Evolutionary conservation across 768 basidiomycete genomes (phyloP), one percentile per base, ranked within the genome.

Genomic region (Pleurotus eryngii): DNA sequence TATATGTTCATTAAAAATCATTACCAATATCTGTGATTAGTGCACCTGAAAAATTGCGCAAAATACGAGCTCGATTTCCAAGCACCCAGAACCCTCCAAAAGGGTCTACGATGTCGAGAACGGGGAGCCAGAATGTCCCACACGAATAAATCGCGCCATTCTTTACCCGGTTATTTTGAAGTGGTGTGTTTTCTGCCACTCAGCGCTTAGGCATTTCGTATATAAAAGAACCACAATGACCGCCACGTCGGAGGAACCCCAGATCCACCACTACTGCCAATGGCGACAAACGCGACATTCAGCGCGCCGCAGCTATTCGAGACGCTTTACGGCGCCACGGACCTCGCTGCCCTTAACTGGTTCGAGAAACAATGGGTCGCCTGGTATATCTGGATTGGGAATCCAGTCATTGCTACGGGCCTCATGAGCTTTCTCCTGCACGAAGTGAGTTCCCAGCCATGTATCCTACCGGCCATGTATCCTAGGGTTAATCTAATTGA

Each of bases 361-460:
- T 59, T 87, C 49, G 95, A 96, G 73, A 79, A 84, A 57, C 77
- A 84, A 65, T 98, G 95, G 94, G 86, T 79, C 50, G 73, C 81
- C 20, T 97, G 91, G 88, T 98, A 96, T 65, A 72, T 90, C 43
- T 86, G 77, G 77, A 85, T 95, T 47, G 92, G 85, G 55, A 93
- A 96, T 76, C 94, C 95, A 0, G 68, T 94, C 57, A 79, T 98
- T 61, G 97, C 97, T 11, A 99, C 97, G 0, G 95, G 95, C 54
- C 74, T 99, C 55, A 85, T 92, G 84, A 91, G 88, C 61, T 98
- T 99, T 72, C 60, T 96, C 22, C 65, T 98, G 61, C 97, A 99
- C 72, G 97, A 99, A 81, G 94, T 96, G 54, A 54, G 90, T 71
- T 49, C 2, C 6, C 14, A 48, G n/a, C 15, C 12, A 6, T 38